A percentile compares a stretch with the other conserved stretches of the same genome.
These are phyloP conservation scores for Botryosphaeria agaves DNA, from an alignment of 2,329 filamentous ascomycete genomes.

Conservation along the genomic window DNA sequence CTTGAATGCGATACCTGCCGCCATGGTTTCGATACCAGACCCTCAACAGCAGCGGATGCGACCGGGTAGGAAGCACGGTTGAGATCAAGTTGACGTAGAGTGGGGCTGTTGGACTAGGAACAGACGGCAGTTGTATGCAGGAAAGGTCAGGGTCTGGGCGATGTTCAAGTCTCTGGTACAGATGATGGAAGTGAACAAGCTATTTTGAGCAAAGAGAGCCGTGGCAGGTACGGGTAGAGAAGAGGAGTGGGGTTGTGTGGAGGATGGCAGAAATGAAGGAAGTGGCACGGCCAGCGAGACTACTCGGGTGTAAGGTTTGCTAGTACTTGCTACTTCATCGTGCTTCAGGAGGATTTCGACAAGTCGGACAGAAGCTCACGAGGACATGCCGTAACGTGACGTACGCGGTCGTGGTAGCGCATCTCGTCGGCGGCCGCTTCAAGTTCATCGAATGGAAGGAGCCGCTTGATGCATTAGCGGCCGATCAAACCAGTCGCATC, in stretches of 20 bases:
- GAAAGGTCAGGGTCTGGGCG: neutral
- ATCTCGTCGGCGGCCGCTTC: too few relatives aligned
- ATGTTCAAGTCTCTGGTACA: too few relatives aligned
- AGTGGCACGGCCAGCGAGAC: slow-evolving; percentile 35
- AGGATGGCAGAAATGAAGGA: too few relatives aligned
- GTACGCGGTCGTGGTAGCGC: too few relatives aligned
- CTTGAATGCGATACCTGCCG: slow-evolving; percentile 1
- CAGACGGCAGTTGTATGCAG: neutral
- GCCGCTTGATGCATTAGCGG: too few relatives aligned
- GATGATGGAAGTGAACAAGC: too few relatives aligned
- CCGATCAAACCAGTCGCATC: too few relatives aligned
- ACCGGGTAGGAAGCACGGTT: neutral
- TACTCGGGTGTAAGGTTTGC: slow-evolving; percentile 37
- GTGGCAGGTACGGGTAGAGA: neutral
- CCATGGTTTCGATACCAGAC: too few relatives aligned
- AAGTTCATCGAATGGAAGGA: too few relatives aligned
- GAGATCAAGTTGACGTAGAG: neutral
- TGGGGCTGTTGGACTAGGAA: neutral
- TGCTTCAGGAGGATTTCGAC: neutral
- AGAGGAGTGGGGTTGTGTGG: slow-evolving; percentile 33
- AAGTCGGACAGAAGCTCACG: too few relatives aligned
- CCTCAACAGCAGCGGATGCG: neutral
- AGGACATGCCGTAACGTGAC: too few relatives aligned
- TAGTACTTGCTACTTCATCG: neutral
- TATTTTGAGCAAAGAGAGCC: neutral